Evolutionary conservation across 352 stramenopile species (phyloP), one percentile per base, ranked within the genome.

Genomic region (Pythium phragmitis): DNA sequence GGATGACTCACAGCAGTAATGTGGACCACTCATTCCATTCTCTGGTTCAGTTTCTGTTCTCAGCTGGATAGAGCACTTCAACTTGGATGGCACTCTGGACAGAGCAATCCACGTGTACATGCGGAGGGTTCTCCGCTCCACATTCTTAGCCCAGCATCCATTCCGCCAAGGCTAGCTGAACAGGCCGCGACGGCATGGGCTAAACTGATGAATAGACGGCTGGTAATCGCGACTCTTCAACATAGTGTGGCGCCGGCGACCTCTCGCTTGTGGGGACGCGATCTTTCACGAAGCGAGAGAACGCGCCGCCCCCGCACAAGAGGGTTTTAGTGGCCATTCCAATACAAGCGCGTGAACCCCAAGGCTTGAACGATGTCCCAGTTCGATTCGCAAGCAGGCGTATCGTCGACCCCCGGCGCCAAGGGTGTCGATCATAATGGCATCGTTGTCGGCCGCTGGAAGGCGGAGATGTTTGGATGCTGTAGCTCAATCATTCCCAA

Each of bases 401-500:
- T 72, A 41, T 47, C 58, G 49, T 59, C 60, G 21, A 66, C 65
- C 13, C 55, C 65, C 7, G 62, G 52, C 19, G 39, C 54, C 2
- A 58, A 70, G 26, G 69, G 65, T 23, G 65, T 73, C 14, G 66
- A 76, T 48, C 61, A 71, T 47, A 73, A 76, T 36, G 69, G 69
- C 36, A 65, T 76, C 37, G 61, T 74, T 48, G 43, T 73, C 9
- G 71, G 70, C 26, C 67, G 65, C 23, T 79, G 69, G 72, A 79
- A 76, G 56, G 46, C 59, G 19, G 69, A 61, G 7, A 62, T 76
- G 17, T 75, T 68, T 50, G 68, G 51, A 36, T 72, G 52, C 30
- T 50, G 34, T 0, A 56, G 54, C 9, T 55, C 59, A 17, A 51
- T 68, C 46, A 37, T 77, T 17, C 70, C 61, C 7, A 76, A 76